Evolutionary conservation across 768 basidiomycete species (phyloP).

Genomic region (Daedalea quercina): DNA sequence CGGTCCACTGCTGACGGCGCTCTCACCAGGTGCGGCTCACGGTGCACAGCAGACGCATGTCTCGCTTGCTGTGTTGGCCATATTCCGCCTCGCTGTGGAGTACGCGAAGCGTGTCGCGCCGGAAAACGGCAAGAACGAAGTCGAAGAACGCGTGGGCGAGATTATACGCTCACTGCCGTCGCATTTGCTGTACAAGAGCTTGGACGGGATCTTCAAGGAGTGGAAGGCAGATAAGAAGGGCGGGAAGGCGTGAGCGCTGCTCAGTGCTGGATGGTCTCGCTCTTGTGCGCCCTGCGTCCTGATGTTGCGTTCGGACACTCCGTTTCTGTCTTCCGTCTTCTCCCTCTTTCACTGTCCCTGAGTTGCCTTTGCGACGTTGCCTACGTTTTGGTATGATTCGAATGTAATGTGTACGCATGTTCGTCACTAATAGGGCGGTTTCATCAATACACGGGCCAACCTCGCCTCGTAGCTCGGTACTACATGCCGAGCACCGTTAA

Average conservation of each 20-base stretch:
- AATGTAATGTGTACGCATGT: too few species aligned
- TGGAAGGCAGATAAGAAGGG: constrained; percentile 83
- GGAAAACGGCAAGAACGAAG: constrained; percentile 62
- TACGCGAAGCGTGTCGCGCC: constrained; percentile 69
- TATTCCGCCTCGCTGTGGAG: constrained; percentile 80
- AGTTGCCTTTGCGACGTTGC: too few species aligned
- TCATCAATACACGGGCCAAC: too few species aligned
- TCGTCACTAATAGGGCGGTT: too few species aligned
- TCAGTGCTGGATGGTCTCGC: too few species aligned
- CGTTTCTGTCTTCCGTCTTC: too few species aligned
- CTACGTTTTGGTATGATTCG: too few species aligned
- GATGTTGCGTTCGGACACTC: neutral
- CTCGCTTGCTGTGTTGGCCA: constrained; percentile 85
- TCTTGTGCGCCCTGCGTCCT: neutral
- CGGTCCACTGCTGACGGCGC: constrained; percentile 64
- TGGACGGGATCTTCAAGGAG: constrained; percentile 94
- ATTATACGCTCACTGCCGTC: constrained; percentile 86
- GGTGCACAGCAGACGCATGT: constrained; percentile 90
- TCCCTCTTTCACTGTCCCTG: too few species aligned
- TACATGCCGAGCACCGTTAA: too few species aligned
- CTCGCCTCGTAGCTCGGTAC: too few species aligned
- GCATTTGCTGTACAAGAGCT: constrained; percentile 80
- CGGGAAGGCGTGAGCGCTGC: constrained; percentile 28
- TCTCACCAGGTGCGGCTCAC: constrained; percentile 72
- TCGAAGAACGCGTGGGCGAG: constrained; percentile 75